Percentiles rank a stretch among this genome's conserved stretches.
phyloP scores from a whole-genome alignment of 352 stramenopile genomes.

The Phytophthora rubi region DNA sequence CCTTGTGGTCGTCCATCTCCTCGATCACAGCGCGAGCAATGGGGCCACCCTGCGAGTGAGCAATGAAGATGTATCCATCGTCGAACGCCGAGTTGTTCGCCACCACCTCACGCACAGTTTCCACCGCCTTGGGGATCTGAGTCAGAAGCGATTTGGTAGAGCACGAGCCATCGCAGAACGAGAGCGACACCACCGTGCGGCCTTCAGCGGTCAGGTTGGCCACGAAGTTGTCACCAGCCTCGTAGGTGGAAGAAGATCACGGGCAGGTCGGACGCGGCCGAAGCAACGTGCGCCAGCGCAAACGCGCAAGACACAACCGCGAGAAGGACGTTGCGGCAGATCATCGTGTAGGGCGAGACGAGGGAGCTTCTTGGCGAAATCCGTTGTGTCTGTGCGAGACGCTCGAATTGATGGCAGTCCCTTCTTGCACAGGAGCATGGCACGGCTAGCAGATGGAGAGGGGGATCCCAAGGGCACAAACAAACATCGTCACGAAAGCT shows the following conservation, averaged over 20 bases:
- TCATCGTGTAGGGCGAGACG: slow-evolving; percentile 13
- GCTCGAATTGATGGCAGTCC: slow-evolving; percentile 16
- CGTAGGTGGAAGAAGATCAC: slow-evolving; percentile 53
- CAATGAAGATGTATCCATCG: slow-evolving; percentile 56
- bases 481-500: neutral
- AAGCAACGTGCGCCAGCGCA: slow-evolving; percentile 12
- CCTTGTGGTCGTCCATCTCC: slow-evolving; percentile 59
- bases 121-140: slow-evolving; percentile 42
- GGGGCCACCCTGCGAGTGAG: slow-evolving; percentile 45
- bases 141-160: slow-evolving; percentile 28
- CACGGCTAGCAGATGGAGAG: slow-evolving; percentile 10
- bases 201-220: slow-evolving; percentile 37
- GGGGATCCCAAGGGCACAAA: slow-evolving; percentile 12
- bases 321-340: slow-evolving; percentile 13
- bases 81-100: slow-evolving; percentile 28
- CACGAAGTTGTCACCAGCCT: slow-evolving; percentile 25
- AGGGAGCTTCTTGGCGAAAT: slow-evolving; percentile 24
- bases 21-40: slow-evolving; percentile 51
- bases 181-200: slow-evolving; percentile 41
- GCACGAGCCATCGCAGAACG: slow-evolving; percentile 37
- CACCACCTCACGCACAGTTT: slow-evolving; percentile 30
- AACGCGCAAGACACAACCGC: slow-evolving; percentile 11
- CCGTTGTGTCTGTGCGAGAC: slow-evolving; percentile 20
- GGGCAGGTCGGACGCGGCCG: slow-evolving; percentile 26
- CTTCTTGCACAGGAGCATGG: slow-evolving; percentile 6